phyloP scores from a whole-genome alignment of 2,329 filamentous ascomycete species.

The Diplodia seriata region DNA sequence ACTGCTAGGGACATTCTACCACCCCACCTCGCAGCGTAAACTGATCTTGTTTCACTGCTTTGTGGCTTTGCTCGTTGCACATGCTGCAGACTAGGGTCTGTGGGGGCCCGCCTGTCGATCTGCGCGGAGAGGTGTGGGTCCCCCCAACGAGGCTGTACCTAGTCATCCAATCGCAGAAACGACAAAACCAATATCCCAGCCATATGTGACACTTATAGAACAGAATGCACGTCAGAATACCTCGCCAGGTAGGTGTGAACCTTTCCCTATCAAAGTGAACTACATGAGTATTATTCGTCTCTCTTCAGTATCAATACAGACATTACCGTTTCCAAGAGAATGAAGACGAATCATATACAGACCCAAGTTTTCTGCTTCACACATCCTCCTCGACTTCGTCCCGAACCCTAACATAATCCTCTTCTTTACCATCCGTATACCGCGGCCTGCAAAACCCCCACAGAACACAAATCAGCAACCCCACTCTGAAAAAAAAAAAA shows the following conservation, averaged over 20 bases:
- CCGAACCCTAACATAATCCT: constrained; percentile 17
- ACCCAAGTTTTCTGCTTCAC: background rate
- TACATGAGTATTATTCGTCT: background rate
- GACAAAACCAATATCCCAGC: background rate
- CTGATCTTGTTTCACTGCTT: background rate
- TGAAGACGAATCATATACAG: background rate
- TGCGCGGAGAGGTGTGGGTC: background rate
- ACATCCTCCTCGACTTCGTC: constrained; percentile 26
- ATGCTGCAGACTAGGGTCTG: background rate
- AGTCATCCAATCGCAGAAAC: background rate
- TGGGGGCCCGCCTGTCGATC: background rate
- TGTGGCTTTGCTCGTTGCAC: background rate
- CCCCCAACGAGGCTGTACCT: background rate
- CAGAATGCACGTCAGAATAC: background rate
- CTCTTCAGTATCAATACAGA: background rate
- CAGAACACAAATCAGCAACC: background rate
- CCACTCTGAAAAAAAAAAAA: background rate
- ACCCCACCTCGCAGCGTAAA: background rate
- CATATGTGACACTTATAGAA: background rate
- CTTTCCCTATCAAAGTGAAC: background rate
- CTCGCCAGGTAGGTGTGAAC: too few species aligned
- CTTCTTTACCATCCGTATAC: constrained; percentile 18
- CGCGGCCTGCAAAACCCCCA: constrained; percentile 10
- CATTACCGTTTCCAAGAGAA: background rate
- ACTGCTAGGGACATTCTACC: background rate